Evolutionary conservation across 1,139 yeast species (phyloP).

Genomic region (Geotrichum candidum): DNA sequence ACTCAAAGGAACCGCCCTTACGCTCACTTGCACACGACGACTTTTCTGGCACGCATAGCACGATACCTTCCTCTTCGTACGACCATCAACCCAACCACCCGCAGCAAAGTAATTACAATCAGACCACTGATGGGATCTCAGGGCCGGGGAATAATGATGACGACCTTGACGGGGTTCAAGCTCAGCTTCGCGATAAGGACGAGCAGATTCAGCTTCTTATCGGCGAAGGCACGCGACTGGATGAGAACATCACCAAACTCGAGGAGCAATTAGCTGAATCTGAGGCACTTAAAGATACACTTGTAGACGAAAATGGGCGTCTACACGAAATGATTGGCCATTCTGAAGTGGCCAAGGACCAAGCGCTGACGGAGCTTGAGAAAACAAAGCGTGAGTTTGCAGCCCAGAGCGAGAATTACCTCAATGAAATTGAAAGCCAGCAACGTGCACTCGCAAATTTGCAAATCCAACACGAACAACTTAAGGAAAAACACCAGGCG

Average conservation of each 20-base stretch:
- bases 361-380: slow-evolving; percentile 9
- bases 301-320: slow-evolving; percentile 32
- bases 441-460: slow-evolving; percentile 7
- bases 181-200: slow-evolving; percentile 25
- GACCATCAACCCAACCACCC: neutral
- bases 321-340: slow-evolving; percentile 29
- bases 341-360: slow-evolving; percentile 25
- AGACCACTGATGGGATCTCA: neutral
- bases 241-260: slow-evolving; percentile 27
- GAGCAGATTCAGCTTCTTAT: slow-evolving; percentile 31
- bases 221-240: slow-evolving; percentile 31
- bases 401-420: neutral
- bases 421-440: slow-evolving; percentile 17
- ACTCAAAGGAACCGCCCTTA: neutral
- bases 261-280: slow-evolving; percentile 31
- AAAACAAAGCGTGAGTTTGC: slow-evolving; percentile 3
- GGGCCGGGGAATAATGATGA: neutral
- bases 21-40: neutral
- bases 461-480: slow-evolving; percentile 15
- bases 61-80: neutral
- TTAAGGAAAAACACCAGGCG: slow-evolving; percentile 19
- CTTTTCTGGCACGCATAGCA: neutral
- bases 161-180: slow-evolving; percentile 7
- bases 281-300: slow-evolving; percentile 29
- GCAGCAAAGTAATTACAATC: neutral